Conservation (phyloP, 1,284 basidiomycete genomes). For the Ceratobasidium theobromae region DNA sequence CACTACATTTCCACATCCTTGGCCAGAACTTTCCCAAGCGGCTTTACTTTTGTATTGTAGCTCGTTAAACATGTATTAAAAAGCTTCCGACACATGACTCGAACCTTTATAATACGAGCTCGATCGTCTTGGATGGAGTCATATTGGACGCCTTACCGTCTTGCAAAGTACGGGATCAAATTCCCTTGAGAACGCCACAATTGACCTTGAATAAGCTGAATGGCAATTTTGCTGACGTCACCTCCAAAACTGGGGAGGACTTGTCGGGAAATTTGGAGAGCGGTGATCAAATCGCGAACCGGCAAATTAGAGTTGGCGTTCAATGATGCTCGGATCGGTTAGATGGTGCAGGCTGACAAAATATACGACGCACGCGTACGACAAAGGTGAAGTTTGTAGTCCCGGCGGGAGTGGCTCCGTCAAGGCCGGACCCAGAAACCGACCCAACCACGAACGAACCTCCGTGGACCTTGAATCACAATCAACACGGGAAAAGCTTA, state of each 20-base stretch:
- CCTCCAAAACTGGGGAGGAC: constrained; percentile 71
- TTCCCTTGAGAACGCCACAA: no score
- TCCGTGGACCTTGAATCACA: constrained; percentile 72
- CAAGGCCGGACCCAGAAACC: constrained; percentile 69
- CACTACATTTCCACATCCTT: no score
- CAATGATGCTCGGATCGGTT: constrained; percentile 16
- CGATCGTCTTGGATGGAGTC: no score
- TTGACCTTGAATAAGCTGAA: no score
- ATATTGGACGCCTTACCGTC: no score
- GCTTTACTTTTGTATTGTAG: no score
- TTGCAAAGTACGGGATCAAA: no score
- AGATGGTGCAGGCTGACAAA: constrained; percentile 77
- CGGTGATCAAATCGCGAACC: constrained; percentile 68
- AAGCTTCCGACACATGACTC: no score
- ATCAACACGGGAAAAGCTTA: not conserved
- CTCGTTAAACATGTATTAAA: no score
- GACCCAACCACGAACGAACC: constrained; percentile 78
- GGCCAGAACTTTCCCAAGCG: no score
- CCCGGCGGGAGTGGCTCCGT: constrained; percentile 73
- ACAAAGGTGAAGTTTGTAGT: constrained; percentile 77
- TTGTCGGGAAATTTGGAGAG: constrained; percentile 63
- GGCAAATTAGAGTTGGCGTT: constrained; percentile 68
- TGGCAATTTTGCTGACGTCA: constrained; percentile 59
- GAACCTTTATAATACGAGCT: no score
- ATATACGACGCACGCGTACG: constrained; percentile 80